These are phyloP conservation scores for Leccinum fibrillosum DNA, from an alignment of 768 basidiomycete genomes.

Conservation along the genomic window DNA sequence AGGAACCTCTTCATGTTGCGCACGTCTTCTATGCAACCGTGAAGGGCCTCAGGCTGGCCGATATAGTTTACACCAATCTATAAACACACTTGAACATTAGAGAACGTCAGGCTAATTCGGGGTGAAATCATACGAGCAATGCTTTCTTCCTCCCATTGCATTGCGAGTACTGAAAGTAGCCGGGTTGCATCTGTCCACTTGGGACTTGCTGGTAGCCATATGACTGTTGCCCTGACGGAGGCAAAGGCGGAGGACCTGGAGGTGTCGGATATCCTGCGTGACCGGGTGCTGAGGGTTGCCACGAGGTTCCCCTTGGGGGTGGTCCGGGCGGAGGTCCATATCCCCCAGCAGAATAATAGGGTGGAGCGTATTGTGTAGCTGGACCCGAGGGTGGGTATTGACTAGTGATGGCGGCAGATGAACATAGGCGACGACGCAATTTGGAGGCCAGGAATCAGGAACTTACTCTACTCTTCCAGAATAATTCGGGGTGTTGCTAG, in stretches of 20 bases:
- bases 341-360: constrained; percentile 9
- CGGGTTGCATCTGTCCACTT: constrained; percentile 47
- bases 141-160: constrained; percentile 89
- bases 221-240: constrained; percentile 55
- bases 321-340: constrained; percentile 17
- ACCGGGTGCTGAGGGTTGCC: background rate
- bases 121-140: constrained; percentile 58
- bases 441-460: background rate
- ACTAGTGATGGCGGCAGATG: constrained; percentile 20
- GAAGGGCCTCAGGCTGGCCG: constrained; percentile 61
- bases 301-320: constrained; percentile 9
- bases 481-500: background rate
- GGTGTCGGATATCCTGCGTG: constrained; percentile 14
- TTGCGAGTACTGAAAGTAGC: constrained; percentile 84
- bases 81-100: background rate
- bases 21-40: constrained; percentile 92
- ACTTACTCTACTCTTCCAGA: constrained; percentile 14
- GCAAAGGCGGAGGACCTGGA: constrained; percentile 43
- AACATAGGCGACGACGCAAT: background rate
- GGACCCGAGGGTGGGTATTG: constrained; percentile 33
- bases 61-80: constrained; percentile 91
- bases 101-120: background rate
- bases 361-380: constrained; percentile 1
- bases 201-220: constrained; percentile 59
- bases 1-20: constrained; percentile 73